These are phyloP conservation scores for Ocimum tenuiflorum DNA, from an alignment of 257 asterid species.

Conservation along the genomic window DNA sequence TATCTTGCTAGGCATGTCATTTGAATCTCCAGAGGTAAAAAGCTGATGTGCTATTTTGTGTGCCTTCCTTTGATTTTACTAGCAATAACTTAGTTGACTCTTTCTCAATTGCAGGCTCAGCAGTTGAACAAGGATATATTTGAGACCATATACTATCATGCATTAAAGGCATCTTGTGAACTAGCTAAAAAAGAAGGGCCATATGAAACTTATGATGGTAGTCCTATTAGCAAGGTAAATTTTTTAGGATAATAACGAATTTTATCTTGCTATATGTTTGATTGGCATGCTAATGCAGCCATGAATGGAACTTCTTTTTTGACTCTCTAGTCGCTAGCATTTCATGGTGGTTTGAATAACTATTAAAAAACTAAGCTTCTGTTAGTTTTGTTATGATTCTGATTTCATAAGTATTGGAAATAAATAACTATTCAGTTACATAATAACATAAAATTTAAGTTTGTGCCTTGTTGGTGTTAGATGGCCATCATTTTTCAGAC, in stretches of 20 bases:
- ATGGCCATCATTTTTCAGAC: background rate
- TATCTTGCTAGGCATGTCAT: slow-evolving; percentile 94
- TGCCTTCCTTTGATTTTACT: background rate
- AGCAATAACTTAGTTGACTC: background rate
- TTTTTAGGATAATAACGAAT: background rate
- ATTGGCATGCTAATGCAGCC: background rate
- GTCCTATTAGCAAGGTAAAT: slow-evolving; percentile 90
- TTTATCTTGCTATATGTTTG: background rate
- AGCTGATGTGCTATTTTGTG: background rate
- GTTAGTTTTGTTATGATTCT: background rate
- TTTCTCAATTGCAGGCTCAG: slow-evolving; percentile 59
- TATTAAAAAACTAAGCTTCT: background rate
- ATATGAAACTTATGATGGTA: slow-evolving; percentile 72
- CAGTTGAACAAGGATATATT: slow-evolving; percentile 88
- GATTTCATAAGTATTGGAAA: background rate
- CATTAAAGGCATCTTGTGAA: slow-evolving; percentile 78
- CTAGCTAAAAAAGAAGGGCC: slow-evolving; percentile 73
- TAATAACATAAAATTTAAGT: background rate
- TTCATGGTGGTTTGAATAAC: background rate
- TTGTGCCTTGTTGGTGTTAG: background rate
- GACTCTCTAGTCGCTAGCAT: background rate
- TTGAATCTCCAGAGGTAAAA: slow-evolving; percentile 92
- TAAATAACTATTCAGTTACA: no score
- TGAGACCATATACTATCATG: slow-evolving; percentile 93
- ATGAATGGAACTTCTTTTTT: background rate